Percentiles rank a stretch among this genome's conserved stretches.
These are phyloP conservation scores for Rhizophora apiculata DNA, from an alignment of 345 rosid genomes.

Conservation along the genomic window DNA sequence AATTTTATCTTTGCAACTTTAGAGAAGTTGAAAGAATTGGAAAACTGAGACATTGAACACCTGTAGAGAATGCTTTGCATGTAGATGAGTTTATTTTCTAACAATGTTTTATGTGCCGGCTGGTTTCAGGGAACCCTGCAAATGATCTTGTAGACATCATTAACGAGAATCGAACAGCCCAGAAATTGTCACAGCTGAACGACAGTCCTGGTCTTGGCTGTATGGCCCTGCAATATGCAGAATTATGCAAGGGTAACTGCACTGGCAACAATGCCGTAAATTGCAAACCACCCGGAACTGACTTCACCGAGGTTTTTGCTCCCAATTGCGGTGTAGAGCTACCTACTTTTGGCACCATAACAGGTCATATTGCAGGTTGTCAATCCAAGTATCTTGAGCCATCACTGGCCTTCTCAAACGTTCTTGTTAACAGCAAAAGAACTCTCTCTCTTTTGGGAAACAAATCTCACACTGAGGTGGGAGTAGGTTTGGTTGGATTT, in stretches of 20 bases:
- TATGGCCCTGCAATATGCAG: conserved; percentile 76
- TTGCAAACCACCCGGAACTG: conserved; percentile 66
- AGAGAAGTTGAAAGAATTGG: no score
- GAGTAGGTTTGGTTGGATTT: conserved; percentile 60
- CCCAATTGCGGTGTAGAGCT: conserved; percentile 84
- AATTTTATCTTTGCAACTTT: no score
- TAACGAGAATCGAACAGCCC: conserved; percentile 64
- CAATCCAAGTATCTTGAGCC: conserved; percentile 58
- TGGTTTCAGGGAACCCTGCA: conserved; percentile 64
- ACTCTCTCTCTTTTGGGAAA: conserved; percentile 51
- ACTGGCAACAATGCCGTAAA: conserved; percentile 40
- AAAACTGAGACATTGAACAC: neutral
- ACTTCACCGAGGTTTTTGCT: conserved; percentile 75
- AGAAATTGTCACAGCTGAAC: conserved; percentile 46
- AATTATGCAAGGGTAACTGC: conserved; percentile 71
- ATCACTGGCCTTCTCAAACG: conserved; percentile 51
- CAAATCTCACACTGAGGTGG: conserved; percentile 60
- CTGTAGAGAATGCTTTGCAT: neutral
- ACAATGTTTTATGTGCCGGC: neutral
- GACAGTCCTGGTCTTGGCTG: conserved; percentile 88
- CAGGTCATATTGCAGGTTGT: conserved; percentile 75
- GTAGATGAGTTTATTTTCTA: neutral
- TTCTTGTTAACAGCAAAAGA: conserved; percentile 53
- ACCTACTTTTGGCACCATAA: conserved; percentile 64
- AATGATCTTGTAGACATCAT: conserved; percentile 67